A percentile compares a stretch with the other conserved stretches of the same genome.
phyloP scores from a whole-genome alignment of 192 early-diverging fungal species.

The Endogone sp. region DNA sequence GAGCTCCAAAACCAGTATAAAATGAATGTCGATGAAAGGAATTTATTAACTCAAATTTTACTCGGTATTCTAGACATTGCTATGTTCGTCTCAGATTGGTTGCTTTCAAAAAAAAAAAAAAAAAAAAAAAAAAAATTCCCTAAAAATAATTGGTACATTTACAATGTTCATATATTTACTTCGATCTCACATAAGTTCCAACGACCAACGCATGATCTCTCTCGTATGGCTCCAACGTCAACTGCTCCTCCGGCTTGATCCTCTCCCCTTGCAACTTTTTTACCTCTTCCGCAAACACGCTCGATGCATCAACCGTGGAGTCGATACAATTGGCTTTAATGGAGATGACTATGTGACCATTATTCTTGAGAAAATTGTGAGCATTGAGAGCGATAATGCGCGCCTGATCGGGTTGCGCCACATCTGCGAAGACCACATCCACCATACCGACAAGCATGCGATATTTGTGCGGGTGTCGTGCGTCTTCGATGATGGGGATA shows the following conservation, averaged over 20 bases:
- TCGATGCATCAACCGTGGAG: conserved; percentile 94
- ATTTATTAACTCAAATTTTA: too few relatives aligned
- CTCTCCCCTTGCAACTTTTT: conserved; percentile 89
- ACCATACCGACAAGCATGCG: conserved; percentile 99
- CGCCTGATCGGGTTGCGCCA: conserved; percentile 99
- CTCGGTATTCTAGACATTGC: too few relatives aligned
- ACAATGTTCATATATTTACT: conserved; percentile 31
- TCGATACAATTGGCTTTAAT: conserved; percentile 99
- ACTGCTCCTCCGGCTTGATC: conserved; percentile 92
- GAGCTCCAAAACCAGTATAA: too few relatives aligned
- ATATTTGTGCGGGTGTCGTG: conserved; percentile 99
- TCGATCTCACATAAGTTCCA: conserved; percentile 72
- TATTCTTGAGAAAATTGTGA: conserved; percentile 96
- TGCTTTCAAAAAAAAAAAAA: too few relatives aligned
- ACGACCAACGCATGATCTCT: conserved; percentile 98
- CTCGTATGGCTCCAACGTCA: conserved; percentile 98
- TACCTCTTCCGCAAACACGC: conserved; percentile 96
- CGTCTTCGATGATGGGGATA: conserved; percentile 99
- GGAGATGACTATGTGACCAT: conserved; percentile 96
- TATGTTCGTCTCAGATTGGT: too few relatives aligned
- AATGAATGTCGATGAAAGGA: too few relatives aligned
- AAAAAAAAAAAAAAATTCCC: too few relatives aligned
- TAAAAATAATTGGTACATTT: neutral
- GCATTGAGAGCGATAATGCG: conserved; percentile 98
- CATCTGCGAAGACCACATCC: conserved; percentile 98